Evolutionary conservation across 2,329 filamentous ascomycete species (phyloP).

Genomic region (Aspergillus thermomutatus): DNA sequence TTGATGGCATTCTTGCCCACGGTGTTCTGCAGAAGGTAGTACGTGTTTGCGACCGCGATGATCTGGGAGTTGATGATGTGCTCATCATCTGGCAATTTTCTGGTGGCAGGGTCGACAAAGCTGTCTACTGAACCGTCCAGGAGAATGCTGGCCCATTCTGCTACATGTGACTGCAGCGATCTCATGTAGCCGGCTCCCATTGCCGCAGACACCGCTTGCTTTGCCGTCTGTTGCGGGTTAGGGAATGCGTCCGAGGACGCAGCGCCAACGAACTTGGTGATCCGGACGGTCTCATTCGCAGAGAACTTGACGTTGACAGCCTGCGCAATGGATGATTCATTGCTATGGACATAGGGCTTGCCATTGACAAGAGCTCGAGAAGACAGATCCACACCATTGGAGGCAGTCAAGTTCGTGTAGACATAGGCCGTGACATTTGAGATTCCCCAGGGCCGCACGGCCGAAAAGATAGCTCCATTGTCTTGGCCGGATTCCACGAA

Average conservation of each 20-base stretch:
- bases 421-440: slow-evolving; percentile 61
- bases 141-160: slow-evolving; percentile 62
- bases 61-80: slow-evolving; percentile 55
- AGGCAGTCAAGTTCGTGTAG: slow-evolving; percentile 44
- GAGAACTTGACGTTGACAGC: slow-evolving; percentile 53
- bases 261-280: slow-evolving; percentile 66
- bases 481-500: slow-evolving; percentile 57
- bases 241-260: slow-evolving; percentile 67
- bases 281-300: slow-evolving; percentile 51
- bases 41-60: slow-evolving; percentile 46
- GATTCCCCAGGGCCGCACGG: slow-evolving; percentile 62
- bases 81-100: slow-evolving; percentile 54
- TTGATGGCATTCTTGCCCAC: slow-evolving; percentile 53
- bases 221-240: slow-evolving; percentile 55
- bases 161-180: slow-evolving; percentile 54
- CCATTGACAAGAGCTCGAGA: slow-evolving; percentile 45
- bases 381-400: slow-evolving; percentile 39
- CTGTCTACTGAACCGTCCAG: slow-evolving; percentile 61
- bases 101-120: slow-evolving; percentile 56
- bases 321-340: slow-evolving; percentile 64
- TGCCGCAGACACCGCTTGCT: slow-evolving; percentile 51
- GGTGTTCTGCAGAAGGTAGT: slow-evolving; percentile 49
- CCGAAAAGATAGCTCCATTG: slow-evolving; percentile 58
- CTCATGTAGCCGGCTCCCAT: slow-evolving; percentile 53
- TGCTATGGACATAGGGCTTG: slow-evolving; percentile 50